Percentiles rank a stretch among this genome's conserved stretches.
phyloP scores from a whole-genome alignment of 441 rosid species.

The Pelargonium myrrhifolium region DNA sequence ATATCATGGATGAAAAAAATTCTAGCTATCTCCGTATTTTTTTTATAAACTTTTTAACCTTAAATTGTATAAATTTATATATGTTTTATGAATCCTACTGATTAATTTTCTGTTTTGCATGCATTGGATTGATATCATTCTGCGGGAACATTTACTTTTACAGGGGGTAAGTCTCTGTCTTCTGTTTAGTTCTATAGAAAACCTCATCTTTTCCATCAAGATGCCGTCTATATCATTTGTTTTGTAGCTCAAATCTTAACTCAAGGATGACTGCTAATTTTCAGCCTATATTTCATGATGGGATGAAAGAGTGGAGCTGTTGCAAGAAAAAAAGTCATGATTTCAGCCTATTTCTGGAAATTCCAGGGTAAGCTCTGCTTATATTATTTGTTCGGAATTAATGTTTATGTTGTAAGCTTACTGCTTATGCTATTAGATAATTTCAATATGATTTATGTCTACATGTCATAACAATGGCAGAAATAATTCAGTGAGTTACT shows the following conservation, averaged over 20 bases:
- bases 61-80: background rate
- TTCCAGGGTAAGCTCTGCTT: slow-evolving; percentile 59
- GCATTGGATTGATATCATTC: slow-evolving; percentile 25
- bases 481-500: background rate
- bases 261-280: slow-evolving; percentile 20
- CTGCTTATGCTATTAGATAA: background rate
- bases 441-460: background rate
- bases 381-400: background rate
- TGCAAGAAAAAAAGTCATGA: slow-evolving; percentile 93
- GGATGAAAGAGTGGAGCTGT: slow-evolving; percentile 97
- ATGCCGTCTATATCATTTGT: slow-evolving; percentile 2
- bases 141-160: slow-evolving; percentile 12
- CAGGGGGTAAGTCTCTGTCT: slow-evolving; percentile 64
- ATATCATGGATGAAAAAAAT: background rate
- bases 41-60: background rate
- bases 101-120: slow-evolving; percentile 25
- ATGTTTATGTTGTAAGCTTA: background rate
- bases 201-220: background rate
- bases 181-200: background rate
- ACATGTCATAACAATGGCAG: background rate
- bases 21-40: background rate
- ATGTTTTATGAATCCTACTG: slow-evolving; percentile 19
- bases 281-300: slow-evolving; percentile 86
- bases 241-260: background rate
- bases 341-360: slow-evolving; percentile 69